Percentiles rank a stretch among this genome's conserved stretches.
These are phyloP conservation scores for Colletotrichum acutatum DNA, from an alignment of 2,329 filamentous ascomycete genomes.

Conservation along the genomic window DNA sequence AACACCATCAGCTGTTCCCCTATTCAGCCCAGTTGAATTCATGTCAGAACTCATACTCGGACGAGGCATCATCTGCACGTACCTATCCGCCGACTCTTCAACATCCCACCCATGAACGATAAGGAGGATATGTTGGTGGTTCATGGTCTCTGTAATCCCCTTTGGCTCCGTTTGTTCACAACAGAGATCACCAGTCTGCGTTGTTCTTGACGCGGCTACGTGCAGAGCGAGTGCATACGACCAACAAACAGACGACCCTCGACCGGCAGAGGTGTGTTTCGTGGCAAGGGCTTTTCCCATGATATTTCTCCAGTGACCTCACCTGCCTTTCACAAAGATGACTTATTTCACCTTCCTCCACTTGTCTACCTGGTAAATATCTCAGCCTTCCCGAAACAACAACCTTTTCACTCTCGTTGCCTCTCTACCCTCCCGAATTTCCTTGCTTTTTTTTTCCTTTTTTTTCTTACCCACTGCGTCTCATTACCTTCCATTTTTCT, in stretches of 20 bases:
- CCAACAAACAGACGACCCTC: neutral
- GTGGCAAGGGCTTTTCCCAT: neutral
- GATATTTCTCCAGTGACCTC: neutral
- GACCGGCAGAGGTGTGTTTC: neutral
- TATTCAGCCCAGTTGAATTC: neutral
- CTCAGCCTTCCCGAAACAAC: neutral
- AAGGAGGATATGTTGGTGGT: neutral
- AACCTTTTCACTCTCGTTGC: too few relatives aligned
- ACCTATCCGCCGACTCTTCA: neutral
- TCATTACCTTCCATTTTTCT: neutral
- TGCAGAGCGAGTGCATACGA: neutral
- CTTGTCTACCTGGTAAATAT: too few relatives aligned
- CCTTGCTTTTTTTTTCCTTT: too few relatives aligned
- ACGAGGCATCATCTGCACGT: neutral
- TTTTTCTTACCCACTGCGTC: neutral
- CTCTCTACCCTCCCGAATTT: neutral
- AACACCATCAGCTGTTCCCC: neutral
- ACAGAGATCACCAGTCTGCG: neutral
- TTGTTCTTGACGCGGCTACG: neutral
- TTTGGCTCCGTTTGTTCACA: neutral
- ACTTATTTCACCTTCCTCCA: neutral
- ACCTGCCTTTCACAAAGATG: neutral
- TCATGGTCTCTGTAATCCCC: neutral
- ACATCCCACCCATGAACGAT: neutral
- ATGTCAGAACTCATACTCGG: too few relatives aligned